phyloP scores from a whole-genome alignment of 169 alveolate species.

The Cryptosporidium ryanae region DNA sequence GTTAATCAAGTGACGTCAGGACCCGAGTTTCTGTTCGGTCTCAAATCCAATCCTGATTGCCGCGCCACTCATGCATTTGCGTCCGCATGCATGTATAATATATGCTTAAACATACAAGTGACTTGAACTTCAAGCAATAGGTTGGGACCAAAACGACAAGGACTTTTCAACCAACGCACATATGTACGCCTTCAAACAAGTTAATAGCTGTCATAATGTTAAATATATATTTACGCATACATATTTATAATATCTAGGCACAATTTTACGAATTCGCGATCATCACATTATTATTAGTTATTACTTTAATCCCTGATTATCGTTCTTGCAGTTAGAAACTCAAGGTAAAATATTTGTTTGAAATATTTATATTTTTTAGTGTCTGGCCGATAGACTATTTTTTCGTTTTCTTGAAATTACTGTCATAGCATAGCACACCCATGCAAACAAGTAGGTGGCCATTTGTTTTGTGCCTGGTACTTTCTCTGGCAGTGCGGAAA shows the following conservation, averaged over 20 bases:
- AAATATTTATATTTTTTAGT: conserved; percentile 4
- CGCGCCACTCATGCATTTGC: too few species aligned
- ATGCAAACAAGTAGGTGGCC: conserved; percentile 44
- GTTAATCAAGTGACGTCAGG: neutral
- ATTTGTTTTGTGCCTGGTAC: neutral
- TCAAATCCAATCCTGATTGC: too few species aligned
- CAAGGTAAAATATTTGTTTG: neutral
- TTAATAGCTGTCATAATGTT: too few species aligned
- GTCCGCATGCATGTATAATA: too few species aligned
- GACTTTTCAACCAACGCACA: too few species aligned
- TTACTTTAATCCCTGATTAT: neutral
- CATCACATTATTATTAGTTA: conserved; percentile 14
- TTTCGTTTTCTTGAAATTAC: too few species aligned
- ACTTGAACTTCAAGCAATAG: too few species aligned
- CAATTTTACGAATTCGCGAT: conserved; percentile 27
- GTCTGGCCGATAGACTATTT: neutral
- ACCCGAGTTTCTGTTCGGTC: too few species aligned
- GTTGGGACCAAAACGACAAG: too few species aligned
- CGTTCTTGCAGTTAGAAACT: neutral
- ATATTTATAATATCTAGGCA: neutral
- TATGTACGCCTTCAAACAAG: too few species aligned
- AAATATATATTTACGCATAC: too few species aligned
- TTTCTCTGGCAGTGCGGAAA: neutral
- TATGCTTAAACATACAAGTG: too few species aligned
- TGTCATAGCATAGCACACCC: neutral